A percentile compares a stretch with the other conserved stretches of the same genome.
Evolutionary conservation across 2,329 filamentous ascomycete genomes (phyloP).

Genomic region (Aurifilum marmelostoma): DNA sequence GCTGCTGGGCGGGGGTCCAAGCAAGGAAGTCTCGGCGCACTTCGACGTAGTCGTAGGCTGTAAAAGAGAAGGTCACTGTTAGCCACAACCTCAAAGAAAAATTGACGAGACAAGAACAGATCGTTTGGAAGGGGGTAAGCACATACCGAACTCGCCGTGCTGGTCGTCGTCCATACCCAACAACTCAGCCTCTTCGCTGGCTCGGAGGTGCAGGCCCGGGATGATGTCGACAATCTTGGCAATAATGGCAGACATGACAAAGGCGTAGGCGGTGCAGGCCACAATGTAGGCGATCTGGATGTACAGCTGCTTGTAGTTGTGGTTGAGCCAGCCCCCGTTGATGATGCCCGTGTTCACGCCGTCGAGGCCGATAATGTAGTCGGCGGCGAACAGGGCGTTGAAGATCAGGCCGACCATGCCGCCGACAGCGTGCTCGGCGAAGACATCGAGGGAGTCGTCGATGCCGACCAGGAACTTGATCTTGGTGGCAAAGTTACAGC

Average conservation of each 20-base stretch:
- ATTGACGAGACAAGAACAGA: too few relatives aligned
- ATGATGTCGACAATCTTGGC: conserved; percentile 76
- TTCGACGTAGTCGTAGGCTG: conserved; percentile 83
- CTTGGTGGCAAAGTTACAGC: conserved; percentile 72
- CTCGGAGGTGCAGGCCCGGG: conserved; percentile 78
- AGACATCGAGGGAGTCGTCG: conserved; percentile 73
- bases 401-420: conserved; percentile 72
- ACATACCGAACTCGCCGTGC: conserved; percentile 74
- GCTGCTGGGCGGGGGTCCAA: conserved; percentile 76
- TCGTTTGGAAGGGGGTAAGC: too few relatives aligned
- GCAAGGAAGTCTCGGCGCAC: conserved; percentile 83
- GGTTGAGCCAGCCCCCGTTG: conserved; percentile 73
- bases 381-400: conserved; percentile 72
- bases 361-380: conserved; percentile 74
- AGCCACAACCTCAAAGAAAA: background rate
- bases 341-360: conserved; percentile 70
- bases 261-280: conserved; percentile 68
- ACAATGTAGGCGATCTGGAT: conserved; percentile 79
- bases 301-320: conserved; percentile 75
- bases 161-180: conserved; percentile 90
- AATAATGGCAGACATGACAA: conserved; percentile 73
- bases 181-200: conserved; percentile 79
- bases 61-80: background rate
- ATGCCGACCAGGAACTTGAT: conserved; percentile 66
- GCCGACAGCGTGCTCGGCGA: conserved; percentile 71